Base-by-base conservation (phyloP, 2,329 filamentous ascomycete species). In the Claviceps citrina region DNA sequence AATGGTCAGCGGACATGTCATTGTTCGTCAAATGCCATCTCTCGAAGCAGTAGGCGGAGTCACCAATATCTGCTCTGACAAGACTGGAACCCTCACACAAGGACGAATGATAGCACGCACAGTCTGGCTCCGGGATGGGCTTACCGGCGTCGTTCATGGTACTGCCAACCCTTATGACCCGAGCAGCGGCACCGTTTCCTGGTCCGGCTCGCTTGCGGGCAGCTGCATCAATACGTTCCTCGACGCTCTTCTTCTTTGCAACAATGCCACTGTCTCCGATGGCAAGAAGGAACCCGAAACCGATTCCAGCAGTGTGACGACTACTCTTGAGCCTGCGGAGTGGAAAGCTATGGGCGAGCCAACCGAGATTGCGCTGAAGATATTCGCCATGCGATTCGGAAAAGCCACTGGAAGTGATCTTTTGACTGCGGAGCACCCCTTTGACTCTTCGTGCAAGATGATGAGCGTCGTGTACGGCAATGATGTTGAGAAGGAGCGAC, bases 291-390 rank as follows among this genome's bases (percentile, higher is more conserved):
- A 67, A 40, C 51, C 57, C n/a, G 60, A 62, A 39, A 62, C 60
- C 16, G 66, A 69, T 46, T 63, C 64, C 8, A 65, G 63, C 35
- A 68, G 66, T 25, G 61, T 64, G 37, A 64, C 65, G 4, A 68
- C 64, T 7, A 52, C 61, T n/a, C 59, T 63, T 12, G 58, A 62
- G 13, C 56, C 60, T 22, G 54, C 57, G 3, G 54, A 62, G 2
- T 81, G 76, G 74, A 67, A 64, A 31, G 74, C 74, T 16, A 60
- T 76, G 31, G 78, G 77, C 36, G 76, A 81, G 47, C 76, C 78
- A 3, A 84, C 81, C 3, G 80, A 84, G 49, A 81, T 84, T 43
- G 79, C 81, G 9, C 71, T 84, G 13, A 77, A 81, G 46, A 78
- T 84, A 8, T 78, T 84, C 44, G 78, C 79, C 35, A 76, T 78